Conservation (phyloP, 202 grass and related monocot genomes). For the Sporobolus alterniflorus region DNA sequence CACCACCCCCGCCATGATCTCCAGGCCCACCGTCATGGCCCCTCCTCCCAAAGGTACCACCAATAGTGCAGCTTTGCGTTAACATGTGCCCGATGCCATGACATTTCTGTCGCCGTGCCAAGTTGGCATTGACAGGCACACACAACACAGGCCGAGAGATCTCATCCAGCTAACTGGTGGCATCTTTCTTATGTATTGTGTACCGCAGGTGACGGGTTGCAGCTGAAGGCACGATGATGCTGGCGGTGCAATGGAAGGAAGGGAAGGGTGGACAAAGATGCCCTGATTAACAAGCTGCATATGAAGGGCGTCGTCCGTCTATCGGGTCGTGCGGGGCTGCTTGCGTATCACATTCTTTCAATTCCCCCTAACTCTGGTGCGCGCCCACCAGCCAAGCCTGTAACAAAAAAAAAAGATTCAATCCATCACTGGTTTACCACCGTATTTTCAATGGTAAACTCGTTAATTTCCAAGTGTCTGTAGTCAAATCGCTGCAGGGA, state of each 20-base stretch:
- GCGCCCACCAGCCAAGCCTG: constrained; percentile 56
- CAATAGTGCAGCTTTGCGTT: not conserved
- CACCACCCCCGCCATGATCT: constrained; percentile 63
- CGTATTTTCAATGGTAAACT: constrained; percentile 97
- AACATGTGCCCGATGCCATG: not conserved
- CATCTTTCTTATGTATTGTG: constrained; percentile 21
- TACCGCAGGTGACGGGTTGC: constrained; percentile 84
- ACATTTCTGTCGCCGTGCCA: not conserved
- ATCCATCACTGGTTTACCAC: constrained; percentile 86
- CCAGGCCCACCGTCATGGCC: constrained; percentile 74
- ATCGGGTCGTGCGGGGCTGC: constrained; percentile 36
- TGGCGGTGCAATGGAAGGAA: constrained; percentile 7
- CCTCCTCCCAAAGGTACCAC: constrained; percentile 75
- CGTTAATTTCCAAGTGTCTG: constrained; percentile 57
- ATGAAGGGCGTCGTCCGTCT: constrained; percentile 73
- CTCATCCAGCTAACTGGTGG: constrained; percentile 2
- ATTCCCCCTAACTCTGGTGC: constrained; percentile 68
- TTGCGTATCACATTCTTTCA: constrained; percentile 75
- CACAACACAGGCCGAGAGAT: constrained; percentile 2
- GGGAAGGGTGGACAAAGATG: constrained; percentile 26
- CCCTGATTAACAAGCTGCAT: constrained; percentile 48
- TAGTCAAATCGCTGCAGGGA: constrained; percentile 62
- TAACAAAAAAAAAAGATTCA: constrained; percentile 64
- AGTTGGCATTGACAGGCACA: constrained; percentile 23
- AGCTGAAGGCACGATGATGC: constrained; percentile 60